These are phyloP conservation scores for Collariella sp. DNA, from an alignment of 495 filamentous ascomycete species.

Conservation along the genomic window DNA sequence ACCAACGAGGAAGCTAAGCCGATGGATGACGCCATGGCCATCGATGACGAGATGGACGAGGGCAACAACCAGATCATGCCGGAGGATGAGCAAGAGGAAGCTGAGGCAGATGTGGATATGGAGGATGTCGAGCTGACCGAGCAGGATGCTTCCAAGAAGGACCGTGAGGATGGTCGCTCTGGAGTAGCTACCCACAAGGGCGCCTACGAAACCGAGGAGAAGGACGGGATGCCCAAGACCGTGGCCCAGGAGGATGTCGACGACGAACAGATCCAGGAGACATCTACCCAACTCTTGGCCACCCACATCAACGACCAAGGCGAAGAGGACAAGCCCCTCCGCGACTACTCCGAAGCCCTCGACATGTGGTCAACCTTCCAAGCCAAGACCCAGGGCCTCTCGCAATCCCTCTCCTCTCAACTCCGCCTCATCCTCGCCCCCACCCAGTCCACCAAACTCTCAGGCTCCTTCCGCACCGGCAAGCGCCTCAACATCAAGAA, in stretches of 20 bases:
- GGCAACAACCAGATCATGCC: conserved; percentile 38
- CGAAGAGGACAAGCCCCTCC: conserved; percentile 28
- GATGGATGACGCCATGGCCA: conserved; percentile 74
- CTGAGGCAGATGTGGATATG: conserved; percentile 34
- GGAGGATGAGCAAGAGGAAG: conserved; percentile 53
- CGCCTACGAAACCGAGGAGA: conserved; percentile 33
- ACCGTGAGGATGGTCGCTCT: conserved; percentile 33
- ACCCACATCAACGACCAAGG: conserved; percentile 54
- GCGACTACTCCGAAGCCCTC: conserved; percentile 53
- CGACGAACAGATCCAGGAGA: conserved; percentile 57
- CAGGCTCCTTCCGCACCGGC: conserved; percentile 93
- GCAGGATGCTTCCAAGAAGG: conserved; percentile 36
- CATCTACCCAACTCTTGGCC: conserved; percentile 63
- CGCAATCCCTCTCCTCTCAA: conserved; percentile 81
- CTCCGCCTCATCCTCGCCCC: conserved; percentile 91
- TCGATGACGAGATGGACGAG: conserved; percentile 61
- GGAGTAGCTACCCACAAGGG: conserved; percentile 45
- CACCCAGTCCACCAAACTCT: conserved; percentile 89
- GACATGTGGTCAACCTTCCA: conserved; percentile 82
- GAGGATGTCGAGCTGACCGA: conserved; percentile 33
- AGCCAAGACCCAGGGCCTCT: conserved; percentile 70
- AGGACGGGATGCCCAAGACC: conserved; percentile 20
- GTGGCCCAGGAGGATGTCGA: conserved; percentile 27
- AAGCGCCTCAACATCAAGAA: conserved; percentile 98
- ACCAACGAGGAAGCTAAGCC: conserved; percentile 75